A percentile compares a stretch with the other conserved stretches of the same genome.
Evolutionary conservation across 495 filamentous ascomycete species (phyloP).

Genomic region (Ramalina intermedia): DNA sequence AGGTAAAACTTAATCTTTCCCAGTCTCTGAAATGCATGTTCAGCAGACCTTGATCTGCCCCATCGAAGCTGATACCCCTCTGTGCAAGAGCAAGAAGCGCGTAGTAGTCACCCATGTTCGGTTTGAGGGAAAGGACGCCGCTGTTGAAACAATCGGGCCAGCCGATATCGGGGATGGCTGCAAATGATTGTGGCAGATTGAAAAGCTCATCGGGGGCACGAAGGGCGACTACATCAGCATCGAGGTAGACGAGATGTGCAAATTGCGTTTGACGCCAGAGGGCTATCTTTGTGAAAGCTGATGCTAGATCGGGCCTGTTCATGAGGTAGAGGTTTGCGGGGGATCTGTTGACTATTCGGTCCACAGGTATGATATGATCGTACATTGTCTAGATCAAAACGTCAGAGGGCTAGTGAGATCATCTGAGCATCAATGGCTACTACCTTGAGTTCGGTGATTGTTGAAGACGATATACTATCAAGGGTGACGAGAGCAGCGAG

Average conservation of each 20-base stretch:
- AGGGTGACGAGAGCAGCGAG: constrained; percentile 71
- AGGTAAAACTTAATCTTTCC: constrained; percentile 83
- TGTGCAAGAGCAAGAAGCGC: constrained; percentile 71
- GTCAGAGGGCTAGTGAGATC: background rate
- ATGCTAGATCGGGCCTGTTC: constrained; percentile 76
- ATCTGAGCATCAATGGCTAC: constrained; percentile 11
- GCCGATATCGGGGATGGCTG: constrained; percentile 86
- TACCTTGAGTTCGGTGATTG: constrained; percentile 68
- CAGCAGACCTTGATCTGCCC: constrained; percentile 88
- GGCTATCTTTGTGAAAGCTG: constrained; percentile 91
- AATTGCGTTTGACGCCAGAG: constrained; percentile 89
- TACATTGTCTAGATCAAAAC: constrained; percentile 49
- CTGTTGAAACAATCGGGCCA: constrained; percentile 99
- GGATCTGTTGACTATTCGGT: constrained; percentile 55
- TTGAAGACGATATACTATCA: constrained; percentile 54
- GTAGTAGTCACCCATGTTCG: constrained; percentile 77
- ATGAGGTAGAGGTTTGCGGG: constrained; percentile 82
- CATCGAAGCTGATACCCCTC: constrained; percentile 85
- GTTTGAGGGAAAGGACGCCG: constrained; percentile 80
- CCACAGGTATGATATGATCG: constrained; percentile 78
- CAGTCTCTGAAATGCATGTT: constrained; percentile 87
- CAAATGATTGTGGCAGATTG: constrained; percentile 58
- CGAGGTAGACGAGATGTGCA: constrained; percentile 79
- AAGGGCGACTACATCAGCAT: constrained; percentile 78
- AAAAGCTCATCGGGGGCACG: constrained; percentile 89